Conservation (phyloP, 1,284 basidiomycete genomes). For the Hymenochaete sp. region DNA sequence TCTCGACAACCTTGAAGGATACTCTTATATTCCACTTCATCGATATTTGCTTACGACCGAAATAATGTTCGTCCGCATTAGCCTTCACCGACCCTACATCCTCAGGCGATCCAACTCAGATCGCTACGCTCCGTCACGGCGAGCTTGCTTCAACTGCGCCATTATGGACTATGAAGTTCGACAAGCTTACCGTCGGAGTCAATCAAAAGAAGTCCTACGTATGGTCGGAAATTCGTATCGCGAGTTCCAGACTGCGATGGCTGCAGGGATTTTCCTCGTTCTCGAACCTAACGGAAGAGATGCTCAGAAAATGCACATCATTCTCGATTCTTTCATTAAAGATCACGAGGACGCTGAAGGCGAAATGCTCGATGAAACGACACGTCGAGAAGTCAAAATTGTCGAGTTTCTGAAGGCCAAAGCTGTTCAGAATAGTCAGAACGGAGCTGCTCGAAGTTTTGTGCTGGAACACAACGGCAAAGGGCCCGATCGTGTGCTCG, state of each 20-base stretch:
- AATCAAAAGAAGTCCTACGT: slow-evolving; percentile 52
- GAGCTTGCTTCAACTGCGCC: slow-evolving; percentile 73
- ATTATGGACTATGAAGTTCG: slow-evolving; percentile 69
- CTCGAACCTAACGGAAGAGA: slow-evolving; percentile 65
- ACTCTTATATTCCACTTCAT: slow-evolving; percentile 60
- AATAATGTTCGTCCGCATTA: slow-evolving; percentile 71
- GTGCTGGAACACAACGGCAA: slow-evolving; percentile 8
- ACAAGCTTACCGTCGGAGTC: slow-evolving; percentile 50
- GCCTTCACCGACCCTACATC: slow-evolving; percentile 71
- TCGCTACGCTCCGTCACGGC: slow-evolving; percentile 65
- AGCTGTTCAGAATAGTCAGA: slow-evolving; percentile 41
- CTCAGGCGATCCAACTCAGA: slow-evolving; percentile 64
- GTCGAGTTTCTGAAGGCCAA: slow-evolving; percentile 70
- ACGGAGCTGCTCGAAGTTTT: slow-evolving; percentile 19
- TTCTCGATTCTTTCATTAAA: slow-evolving; percentile 67
- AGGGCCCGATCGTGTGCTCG: slow-evolving; percentile 22
- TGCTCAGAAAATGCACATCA: slow-evolving; percentile 60
- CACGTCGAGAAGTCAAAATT: slow-evolving; percentile 67
- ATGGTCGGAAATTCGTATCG: slow-evolving; percentile 72
- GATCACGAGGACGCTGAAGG: slow-evolving; percentile 53
- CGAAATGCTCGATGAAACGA: slow-evolving; percentile 68
- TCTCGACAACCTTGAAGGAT: slow-evolving; percentile 47
- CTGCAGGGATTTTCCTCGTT: slow-evolving; percentile 75
- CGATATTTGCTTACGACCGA: slow-evolving; percentile 76
- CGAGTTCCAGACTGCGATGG: slow-evolving; percentile 81